Base-by-base conservation (phyloP, 2,329 filamentous ascomycete genomes). In the Phyllosticta ampelicida region DNA sequence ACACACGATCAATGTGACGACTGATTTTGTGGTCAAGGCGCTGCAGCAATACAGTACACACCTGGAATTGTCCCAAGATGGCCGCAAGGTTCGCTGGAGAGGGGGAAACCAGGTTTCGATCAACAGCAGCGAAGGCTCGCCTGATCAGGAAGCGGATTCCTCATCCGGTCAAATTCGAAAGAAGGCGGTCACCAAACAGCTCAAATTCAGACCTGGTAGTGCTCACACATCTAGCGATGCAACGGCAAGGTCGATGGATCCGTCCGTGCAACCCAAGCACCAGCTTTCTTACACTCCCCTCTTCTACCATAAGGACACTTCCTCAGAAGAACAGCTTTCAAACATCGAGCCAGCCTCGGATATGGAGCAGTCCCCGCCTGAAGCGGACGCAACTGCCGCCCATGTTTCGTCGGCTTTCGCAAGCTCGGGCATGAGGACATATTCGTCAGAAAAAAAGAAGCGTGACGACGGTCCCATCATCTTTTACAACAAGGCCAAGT, bases 1-100 rank as follows among this genome's bases (percentile, higher is more conserved):
- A 18, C 89, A 95, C 65, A 92, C 90, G 0, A 79, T 94, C 63
- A 91, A 90, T 60, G 89, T 95, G 1, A 90, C 89, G 0, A 79
- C 85, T 0, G 83, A 86, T 26, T 92, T 92, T 65, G 84, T 94
- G 48, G 84, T 87, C 60, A 81, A 81, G 36, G 87, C 90, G 0
- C 78, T 95, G 1, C 75, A 77, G 0, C 83, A 87, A 54, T 81
- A 84, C 63, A 92, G 88, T 65, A 80, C 80, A 19, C 87, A 86
- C 64, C 85, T 95, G 55, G 87, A 95, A 67, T 69, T 95, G 0
- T 92, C 89, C 0, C 76, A 77, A 0, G 89, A 94, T 64, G 88
- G 89, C 0, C 82, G 85, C 54, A 91, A 90, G 68, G 82, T 95
- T 26, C 80, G 88, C 53, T 95, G 89, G 89, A 84, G 81, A 60